Evolutionary conservation across 2,329 filamentous ascomycete genomes (phyloP).

Genomic region (Coccinonectria pachysandricola): DNA sequence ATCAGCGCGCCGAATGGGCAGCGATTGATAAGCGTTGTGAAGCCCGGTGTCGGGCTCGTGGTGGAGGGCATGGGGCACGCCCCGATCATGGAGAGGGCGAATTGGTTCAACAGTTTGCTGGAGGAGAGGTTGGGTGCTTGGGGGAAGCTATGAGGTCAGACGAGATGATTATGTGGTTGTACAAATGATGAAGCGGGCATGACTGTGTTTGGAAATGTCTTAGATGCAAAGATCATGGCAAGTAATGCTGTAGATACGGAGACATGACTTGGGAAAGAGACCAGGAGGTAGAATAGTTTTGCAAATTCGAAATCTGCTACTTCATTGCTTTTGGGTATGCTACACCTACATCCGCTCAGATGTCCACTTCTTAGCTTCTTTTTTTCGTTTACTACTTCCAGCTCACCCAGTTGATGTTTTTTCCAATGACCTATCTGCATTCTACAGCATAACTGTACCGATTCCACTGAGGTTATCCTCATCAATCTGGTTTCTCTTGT

Average conservation of each 20-base stretch:
- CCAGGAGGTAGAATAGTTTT: too few species aligned
- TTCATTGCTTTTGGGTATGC: too few species aligned
- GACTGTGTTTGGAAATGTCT: too few species aligned
- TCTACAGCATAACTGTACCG: constrained; percentile 67
- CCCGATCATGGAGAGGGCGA: constrained; percentile 57
- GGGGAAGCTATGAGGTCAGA: constrained; percentile 30
- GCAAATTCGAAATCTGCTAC: too few species aligned
- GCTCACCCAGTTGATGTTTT: not conserved
- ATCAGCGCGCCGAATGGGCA: constrained; percentile 60
- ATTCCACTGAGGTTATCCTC: constrained; percentile 72
- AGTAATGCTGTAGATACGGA: too few species aligned
- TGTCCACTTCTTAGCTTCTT: too few species aligned
- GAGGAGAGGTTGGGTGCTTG: constrained; percentile 45
- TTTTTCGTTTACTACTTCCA: too few species aligned
- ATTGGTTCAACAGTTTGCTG: constrained; percentile 58
- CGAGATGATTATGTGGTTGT: too few species aligned
- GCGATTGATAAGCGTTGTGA: constrained; percentile 54
- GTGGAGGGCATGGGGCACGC: constrained; percentile 69
- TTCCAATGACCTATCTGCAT: not conserved
- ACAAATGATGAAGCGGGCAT: too few species aligned
- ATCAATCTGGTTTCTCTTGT: constrained; percentile 69
- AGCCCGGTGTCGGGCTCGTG: constrained; percentile 50
- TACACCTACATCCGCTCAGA: too few species aligned
- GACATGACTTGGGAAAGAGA: too few species aligned
- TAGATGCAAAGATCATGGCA: too few species aligned